Evolutionary conservation across 2,329 filamentous ascomycete genomes (phyloP), one percentile per base, ranked within the genome.

Genomic region (Dactylonectria estremocensis): DNA sequence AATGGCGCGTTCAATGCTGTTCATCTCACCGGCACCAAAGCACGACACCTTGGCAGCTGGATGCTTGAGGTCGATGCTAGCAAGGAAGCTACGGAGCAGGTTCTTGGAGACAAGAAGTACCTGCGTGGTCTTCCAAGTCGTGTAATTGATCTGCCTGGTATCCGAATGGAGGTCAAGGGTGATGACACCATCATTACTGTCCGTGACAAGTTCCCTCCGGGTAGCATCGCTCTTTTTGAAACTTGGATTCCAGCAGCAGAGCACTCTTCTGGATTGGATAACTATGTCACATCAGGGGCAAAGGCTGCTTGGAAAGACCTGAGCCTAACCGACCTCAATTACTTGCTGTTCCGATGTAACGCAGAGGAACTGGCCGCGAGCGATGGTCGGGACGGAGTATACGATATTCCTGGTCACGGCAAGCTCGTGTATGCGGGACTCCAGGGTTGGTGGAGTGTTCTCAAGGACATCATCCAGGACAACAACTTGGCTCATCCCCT

Each of bases 391-490:
- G 94, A 98, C 78, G 95, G 96, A n/a, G 91, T 91, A 9, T 99
- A 98, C 82, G 89, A 91, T 59, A 92, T 99, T 70, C 96, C 96
- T 1, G 91, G 91, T 1, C 86, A 95, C 77, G 95, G 95, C 2
- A 90, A 92, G 66, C 87, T 98, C 48, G 93, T 98, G 2, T 99
- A 98, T 80, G 95, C 95, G 67, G 96, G 96, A 68, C 87, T 99
- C n/a, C 96, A 99, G 80, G 97, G 97, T 43, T 99, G 96, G 95
- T 97, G 95, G 95, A 98, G 95, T 78, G 85, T 97, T 1, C 84
- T 99, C 48, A 92, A 94, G 74, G 87, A 93, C 64, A 92, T 99
- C 69, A 93, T 98, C 74, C 89, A 87, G 57, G 91, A 96, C 70
- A 99, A 99, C 79, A 91, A 98, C 77, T 88, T 99, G 9, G 96